Base-by-base conservation (phyloP, 352 stramenopile species). In the Globisporangium solare region DNA sequence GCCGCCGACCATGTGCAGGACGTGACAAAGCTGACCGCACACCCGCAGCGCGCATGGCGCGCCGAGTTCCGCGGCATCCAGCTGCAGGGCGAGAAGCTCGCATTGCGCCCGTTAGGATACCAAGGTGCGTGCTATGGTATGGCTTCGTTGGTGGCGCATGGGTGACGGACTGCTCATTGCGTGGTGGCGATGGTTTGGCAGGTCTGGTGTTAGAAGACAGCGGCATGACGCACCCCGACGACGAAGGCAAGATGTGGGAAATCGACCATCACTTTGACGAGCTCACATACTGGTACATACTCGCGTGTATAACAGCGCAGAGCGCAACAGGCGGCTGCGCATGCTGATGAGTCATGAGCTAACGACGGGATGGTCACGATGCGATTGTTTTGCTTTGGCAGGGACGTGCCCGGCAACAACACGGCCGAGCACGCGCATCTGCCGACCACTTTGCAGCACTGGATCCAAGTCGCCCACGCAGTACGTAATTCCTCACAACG, bases 191-290 rank as follows among this genome's bases (percentile, higher is more conserved):
- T 31, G 24, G 24, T 31, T 31, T 31, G 27, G 27, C 42, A 90
- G 75, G 82, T 7, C 67, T 92, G 48, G 56, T 89, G 21, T 47
- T 89, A 42, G 74, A 89, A 63, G 74, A 88, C 58, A 80, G 65
- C 47, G 73, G 72, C 15, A 73, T 83, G 68, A 71, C 67, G 45
- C 73, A 89, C 47, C 14, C 65, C 2, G 65, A 78, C 21, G 80
- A 88, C 51, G 78, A 88, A 68, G 78, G 78, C 40, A 68, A 73
- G 22, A 70, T 89, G 32, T 93, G 80, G 80, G 83, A 93, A 58
- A 71, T 93, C 12, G 83, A 89, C 22, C 66, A 78, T 47, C 79
- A 93, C 51, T 93, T 93, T 45, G 67, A 88, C n/a, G 64, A 80
- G 40, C 41, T 91, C 43, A 82, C 68, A 32, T 79, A 71, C 56